A percentile compares a stretch with the other conserved stretches of the same genome.
These are phyloP conservation scores for Cercospora canescens DNA, from an alignment of 2,329 filamentous ascomycete species.

Conservation along the genomic window DNA sequence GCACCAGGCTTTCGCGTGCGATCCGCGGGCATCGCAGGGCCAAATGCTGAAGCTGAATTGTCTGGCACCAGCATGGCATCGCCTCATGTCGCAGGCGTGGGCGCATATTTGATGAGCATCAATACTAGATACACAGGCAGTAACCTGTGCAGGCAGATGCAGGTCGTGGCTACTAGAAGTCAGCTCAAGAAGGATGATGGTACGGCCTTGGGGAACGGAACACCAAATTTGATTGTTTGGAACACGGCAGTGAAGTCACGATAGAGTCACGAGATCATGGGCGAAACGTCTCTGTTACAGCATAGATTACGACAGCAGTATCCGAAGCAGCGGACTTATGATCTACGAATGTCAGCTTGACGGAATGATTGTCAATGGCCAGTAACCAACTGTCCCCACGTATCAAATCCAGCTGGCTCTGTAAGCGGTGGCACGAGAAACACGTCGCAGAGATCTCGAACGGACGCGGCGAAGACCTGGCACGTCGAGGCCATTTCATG, in stretches of 20 bases:
- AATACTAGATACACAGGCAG: neutral
- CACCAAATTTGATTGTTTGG: conserved; percentile 6
- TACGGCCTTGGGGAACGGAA: neutral
- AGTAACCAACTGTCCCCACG: neutral
- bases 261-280: neutral
- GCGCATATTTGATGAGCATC: conserved; percentile 9
- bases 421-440: neutral
- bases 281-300: neutral
- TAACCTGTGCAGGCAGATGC: neutral
- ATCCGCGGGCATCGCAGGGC: conserved; percentile 47
- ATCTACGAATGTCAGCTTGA: neutral
- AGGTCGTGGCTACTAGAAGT: neutral
- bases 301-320: neutral
- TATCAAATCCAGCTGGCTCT: neutral
- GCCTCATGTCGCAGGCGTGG: conserved; percentile 25
- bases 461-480: no score
- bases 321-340: neutral
- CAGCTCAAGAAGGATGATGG: conserved; percentile 3
- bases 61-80: conserved; percentile 48
- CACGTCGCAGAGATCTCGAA: no score
- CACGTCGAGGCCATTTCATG: neutral
- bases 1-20: conserved; percentile 54
- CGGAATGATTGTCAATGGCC: no score
- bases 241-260: neutral
- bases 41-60: conserved; percentile 46